Base-by-base conservation (phyloP, 2,329 filamentous ascomycete species). In the Neofusicoccum umdonicola region DNA sequence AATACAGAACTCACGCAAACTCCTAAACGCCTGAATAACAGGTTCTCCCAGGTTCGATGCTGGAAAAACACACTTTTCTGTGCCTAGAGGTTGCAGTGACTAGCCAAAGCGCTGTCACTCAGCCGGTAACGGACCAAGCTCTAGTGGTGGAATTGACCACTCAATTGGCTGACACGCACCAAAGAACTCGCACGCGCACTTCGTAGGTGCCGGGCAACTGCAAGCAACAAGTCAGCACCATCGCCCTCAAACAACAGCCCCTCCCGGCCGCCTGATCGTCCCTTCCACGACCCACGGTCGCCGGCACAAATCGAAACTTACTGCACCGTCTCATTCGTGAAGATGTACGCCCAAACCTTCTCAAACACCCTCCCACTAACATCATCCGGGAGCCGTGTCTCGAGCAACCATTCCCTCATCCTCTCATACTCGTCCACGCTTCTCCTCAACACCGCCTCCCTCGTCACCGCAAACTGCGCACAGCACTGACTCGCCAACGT, bases 391-490 rank as follows among this genome's bases (percentile, higher is more conserved):
- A 67, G 22, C 13, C 37, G 15, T 19, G 66, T 60, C 4, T 65
- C 41, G 22, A 66, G 2, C 15, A 67, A 22, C 67, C 67, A 68
- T 35, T 66, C 34, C 39, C 66, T 45, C 44, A 66, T 62, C 17
- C 62, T 13, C 37, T 37, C 62, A 39, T 67, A 68, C 1, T 65
- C 65, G 2, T 19, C 54, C 42, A 34, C 45, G 2, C 22, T 9
- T 13, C 63, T 39, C 39, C 44, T 52, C 6, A 12, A 41, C n/a
- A 68, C 60, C 15, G 58, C 58, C 27, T 63, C 60, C 9, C 63
- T 19, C n/a, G 66, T 66, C 2, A 66, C 67, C 12, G 64, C 66
- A 63, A 68, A 68, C 63, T 68, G 67, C 37, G 67, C 67, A 58
- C 67, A 68, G 48, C 67, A 68, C 22, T 34, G 41, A 5, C 22